Conservation (phyloP, 805 yeast genomes). For the Starmerella geochares region DNA sequence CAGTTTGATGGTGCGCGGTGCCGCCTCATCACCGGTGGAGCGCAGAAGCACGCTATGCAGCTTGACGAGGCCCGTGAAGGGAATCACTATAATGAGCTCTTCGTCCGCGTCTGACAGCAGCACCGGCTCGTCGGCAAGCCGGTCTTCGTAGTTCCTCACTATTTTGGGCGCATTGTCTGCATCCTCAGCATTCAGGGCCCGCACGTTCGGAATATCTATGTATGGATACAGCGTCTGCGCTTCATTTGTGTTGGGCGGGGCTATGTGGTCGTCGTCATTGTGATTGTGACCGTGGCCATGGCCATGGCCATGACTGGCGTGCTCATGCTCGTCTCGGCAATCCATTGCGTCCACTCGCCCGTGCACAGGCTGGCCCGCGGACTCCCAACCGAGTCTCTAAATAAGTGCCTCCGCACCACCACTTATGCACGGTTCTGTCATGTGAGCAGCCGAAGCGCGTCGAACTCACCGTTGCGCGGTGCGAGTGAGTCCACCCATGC, state of each 20-base stretch:
- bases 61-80: constrained; percentile 68
- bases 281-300: constrained; percentile 17
- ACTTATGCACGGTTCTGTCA: not conserved
- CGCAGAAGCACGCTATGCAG: constrained; percentile 64
- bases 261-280: constrained; percentile 43
- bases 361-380: not conserved
- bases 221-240: constrained; percentile 46
- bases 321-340: constrained; percentile 29
- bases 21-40: constrained; percentile 48
- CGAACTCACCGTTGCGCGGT: no score
- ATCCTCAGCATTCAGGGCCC: constrained; percentile 54
- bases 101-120: constrained; percentile 68
- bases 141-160: constrained; percentile 44
- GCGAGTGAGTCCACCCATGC: no score
- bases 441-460: no score
- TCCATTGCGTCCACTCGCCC: constrained; percentile 17
- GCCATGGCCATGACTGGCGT: not conserved
- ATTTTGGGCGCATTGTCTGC: constrained; percentile 42
- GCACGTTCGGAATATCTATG: constrained; percentile 50
- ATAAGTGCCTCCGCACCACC: not conserved
- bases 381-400: not conserved
- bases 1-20: constrained; percentile 60
- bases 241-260: constrained; percentile 60
- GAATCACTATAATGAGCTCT: constrained; percentile 66
- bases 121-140: constrained; percentile 39